Conservation (phyloP, 1,139 yeast species). For the Yamadazyma sp. region DNA sequence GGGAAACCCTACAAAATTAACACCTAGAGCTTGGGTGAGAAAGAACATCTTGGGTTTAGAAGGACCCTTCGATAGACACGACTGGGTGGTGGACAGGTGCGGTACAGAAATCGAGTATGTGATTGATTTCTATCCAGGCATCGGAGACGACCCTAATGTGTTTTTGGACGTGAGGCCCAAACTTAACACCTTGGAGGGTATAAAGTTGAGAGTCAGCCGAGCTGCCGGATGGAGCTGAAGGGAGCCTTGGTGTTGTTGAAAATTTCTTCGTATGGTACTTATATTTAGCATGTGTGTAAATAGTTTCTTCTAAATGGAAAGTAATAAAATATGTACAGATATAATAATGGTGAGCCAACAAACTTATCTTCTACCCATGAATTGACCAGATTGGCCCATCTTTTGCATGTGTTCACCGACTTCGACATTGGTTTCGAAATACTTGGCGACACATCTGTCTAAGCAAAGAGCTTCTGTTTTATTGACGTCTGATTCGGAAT, state of each 20-base stretch:
- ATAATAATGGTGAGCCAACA: not conserved
- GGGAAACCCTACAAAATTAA: constrained; percentile 81
- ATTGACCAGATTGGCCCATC: constrained; percentile 59
- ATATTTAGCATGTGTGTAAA: constrained; percentile 8
- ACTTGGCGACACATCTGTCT: constrained; percentile 96
- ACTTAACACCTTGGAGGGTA: constrained; percentile 76
- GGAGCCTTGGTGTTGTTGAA: too few species aligned
- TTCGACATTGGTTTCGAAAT: constrained; percentile 93
- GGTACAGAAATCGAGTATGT: constrained; percentile 85
- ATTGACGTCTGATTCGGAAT: constrained; percentile 74
- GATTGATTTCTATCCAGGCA: constrained; percentile 81
- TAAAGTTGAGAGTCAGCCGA: constrained; percentile 61
- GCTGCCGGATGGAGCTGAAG: constrained; percentile 49
- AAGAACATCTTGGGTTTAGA: constrained; percentile 59
- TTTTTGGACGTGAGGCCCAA: constrained; percentile 92
- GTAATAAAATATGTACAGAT: constrained; percentile 5
- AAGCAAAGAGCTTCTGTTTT: constrained; percentile 88
- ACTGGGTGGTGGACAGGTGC: constrained; percentile 89
- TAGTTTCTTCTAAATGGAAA: constrained; percentile 4
- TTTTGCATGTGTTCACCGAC: constrained; percentile 91
- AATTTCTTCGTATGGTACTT: too few species aligned
- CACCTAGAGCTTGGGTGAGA: constrained; percentile 87
- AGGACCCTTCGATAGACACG: constrained; percentile 93
- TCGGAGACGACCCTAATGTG: constrained; percentile 59
- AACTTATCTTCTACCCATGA: constrained; percentile 47